Conservation (phyloP, 73 alveolate species). For the Stentor coeruleus region DNA sequence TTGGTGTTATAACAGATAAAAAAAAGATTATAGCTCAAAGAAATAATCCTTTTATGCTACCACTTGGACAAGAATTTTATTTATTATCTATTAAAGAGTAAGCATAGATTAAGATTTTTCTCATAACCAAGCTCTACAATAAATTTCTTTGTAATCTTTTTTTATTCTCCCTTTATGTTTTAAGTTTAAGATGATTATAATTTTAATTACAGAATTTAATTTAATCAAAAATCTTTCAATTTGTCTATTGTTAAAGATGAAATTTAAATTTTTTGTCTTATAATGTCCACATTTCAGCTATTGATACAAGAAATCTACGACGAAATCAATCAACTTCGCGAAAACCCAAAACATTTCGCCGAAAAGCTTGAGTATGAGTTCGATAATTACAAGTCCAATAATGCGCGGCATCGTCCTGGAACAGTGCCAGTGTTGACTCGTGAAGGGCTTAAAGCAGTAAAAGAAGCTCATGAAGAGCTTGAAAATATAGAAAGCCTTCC, state of each 20-base stretch:
- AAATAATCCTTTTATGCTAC: background rate
- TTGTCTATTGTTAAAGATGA: no score
- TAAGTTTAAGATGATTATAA: no score
- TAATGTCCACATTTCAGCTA: background rate
- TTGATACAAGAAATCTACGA: background rate
- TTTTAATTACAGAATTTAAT: no score
- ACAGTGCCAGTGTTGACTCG: constrained; percentile 12
- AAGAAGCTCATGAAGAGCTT: constrained; percentile 32
- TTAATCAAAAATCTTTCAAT: no score
- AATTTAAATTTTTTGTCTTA: no score
- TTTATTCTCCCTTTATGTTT: no score
- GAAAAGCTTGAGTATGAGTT: constrained; percentile 7
- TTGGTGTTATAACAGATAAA: constrained; percentile 5
- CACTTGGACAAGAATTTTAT: background rate
- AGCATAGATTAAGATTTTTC: background rate
- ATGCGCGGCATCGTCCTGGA: background rate
- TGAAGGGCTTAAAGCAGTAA: constrained; percentile 4
- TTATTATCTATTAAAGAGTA: background rate
- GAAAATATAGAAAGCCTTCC: constrained; percentile 39
- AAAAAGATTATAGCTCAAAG: background rate
- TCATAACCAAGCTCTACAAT: no score
- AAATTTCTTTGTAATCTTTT: no score
- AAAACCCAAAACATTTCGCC: background rate
- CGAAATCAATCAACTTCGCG: background rate
- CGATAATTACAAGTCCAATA: background rate